Evolutionary conservation across 2,329 filamentous ascomycete genomes (phyloP), one percentile per base, ranked within the genome.

Genomic region (Apiospora malaysiana): DNA sequence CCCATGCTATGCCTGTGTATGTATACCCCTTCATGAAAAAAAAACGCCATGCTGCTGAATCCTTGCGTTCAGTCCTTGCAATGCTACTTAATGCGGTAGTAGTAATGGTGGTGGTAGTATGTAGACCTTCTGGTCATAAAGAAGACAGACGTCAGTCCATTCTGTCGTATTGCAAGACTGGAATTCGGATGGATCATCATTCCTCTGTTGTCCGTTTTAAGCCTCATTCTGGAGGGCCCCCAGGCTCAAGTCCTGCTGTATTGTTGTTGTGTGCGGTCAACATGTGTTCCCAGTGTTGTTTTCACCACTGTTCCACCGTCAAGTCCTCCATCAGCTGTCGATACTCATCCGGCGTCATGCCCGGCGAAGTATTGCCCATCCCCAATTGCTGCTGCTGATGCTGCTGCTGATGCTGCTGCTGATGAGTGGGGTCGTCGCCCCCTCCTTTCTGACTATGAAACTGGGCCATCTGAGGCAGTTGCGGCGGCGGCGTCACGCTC

Each of bases 11-110:
- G 32, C 32, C 32, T 32, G 32, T 32, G 32, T 32, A 32, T 32
- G 32, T 37, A 3, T 32, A 14, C 16, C 49, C 25, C 25, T 27
- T 10, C 8, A 37, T 63, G n/a, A n/a, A 40, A 23, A 59, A 32
- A 32, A 32, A 63, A 63, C 56, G 56, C 56, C 56, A 37, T 63
- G 56, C 32, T 63, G 56, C 16, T 59, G 27, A 21, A n/a, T n/a
- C 42, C 42, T 37, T 63, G 16, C 14, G 32, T 40, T n/a, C 8
- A 37, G 27, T 63, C 7, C 51, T 59, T 12, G 25, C 46, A 45
- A 16, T 9, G 12, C 5, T 42, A 14, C 8, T 9, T 21, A 14
- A 51, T 56, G n/a, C 23, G 32, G 23, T 32, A 27, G 49, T 63
- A n/a, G 32, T 32, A 56, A 32, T 63, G 14, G 21, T 40, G 40